Evolutionary conservation across 352 stramenopile genomes (phyloP).

Genomic region (Phytophthora pluvialis): DNA sequence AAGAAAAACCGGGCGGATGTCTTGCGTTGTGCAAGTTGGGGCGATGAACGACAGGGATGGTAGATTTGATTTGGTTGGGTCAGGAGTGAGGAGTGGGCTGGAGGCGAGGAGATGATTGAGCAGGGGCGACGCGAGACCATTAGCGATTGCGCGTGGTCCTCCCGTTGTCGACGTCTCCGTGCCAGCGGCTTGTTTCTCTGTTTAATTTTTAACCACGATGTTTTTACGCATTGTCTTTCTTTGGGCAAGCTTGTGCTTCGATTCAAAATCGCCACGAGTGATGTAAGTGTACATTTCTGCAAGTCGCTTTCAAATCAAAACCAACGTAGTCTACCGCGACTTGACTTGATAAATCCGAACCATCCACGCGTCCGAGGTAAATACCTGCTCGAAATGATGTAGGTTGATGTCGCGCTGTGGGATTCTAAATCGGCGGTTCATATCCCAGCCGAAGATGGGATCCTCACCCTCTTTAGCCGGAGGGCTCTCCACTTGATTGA

Average conservation of each 20-base stretch:
- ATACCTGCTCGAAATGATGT: conserved; percentile 91
- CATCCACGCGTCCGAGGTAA: conserved; percentile 93
- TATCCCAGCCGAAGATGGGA: conserved; percentile 66
- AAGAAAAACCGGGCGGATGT: conserved; percentile 16
- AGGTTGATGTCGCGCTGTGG: conserved; percentile 72
- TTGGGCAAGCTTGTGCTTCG: background rate
- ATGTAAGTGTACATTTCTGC: background rate
- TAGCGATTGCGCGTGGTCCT: background rate
- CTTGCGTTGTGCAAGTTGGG: conserved; percentile 31
- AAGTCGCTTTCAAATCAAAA: conserved; percentile 4
- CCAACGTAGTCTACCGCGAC: conserved; percentile 36
- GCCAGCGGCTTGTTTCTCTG: conserved; percentile 31
- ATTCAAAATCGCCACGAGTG: background rate
- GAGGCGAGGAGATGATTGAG: conserved; percentile 8
- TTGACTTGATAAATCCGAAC: conserved; percentile 92
- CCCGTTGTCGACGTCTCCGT: conserved; percentile 1
- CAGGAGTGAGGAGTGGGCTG: conserved; percentile 24
- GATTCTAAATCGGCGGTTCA: conserved; percentile 65
- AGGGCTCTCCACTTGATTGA: conserved; percentile 49
- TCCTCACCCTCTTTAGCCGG: conserved; percentile 26
- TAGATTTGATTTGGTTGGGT: conserved; percentile 44
- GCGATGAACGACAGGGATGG: conserved; percentile 32
- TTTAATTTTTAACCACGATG: conserved; percentile 40
- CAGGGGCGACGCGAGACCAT: conserved; percentile 6
- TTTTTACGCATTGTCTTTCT: conserved; percentile 5